Evolutionary conservation across 2,329 filamentous ascomycete species (phyloP), one percentile per base, ranked within the genome.

Genomic region (Talaromyces sp.): DNA sequence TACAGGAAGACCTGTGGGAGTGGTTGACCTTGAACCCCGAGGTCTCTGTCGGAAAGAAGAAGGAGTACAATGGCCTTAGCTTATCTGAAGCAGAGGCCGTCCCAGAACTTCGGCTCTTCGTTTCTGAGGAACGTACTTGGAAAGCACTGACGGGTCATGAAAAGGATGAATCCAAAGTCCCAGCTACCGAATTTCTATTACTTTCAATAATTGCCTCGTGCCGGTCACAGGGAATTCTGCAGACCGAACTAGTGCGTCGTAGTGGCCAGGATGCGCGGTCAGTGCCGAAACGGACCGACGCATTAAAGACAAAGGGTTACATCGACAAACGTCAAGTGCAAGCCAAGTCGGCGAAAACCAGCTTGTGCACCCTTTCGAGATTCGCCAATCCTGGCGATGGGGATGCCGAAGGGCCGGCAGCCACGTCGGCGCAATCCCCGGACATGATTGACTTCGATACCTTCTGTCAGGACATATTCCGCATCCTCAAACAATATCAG

Each of bases 211-310:
- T 88, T 65, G 84, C 84, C 6, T 79, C 81, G 9, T 76, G 76
- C 61, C 83, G 84, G 48, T 74, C 77, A 18, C 71, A 76, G 16
- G 86, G 86, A 5, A 83, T 88, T 50, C 70, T 83, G 2, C 86
- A 88, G 69, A 81, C 84, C 1, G 80, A 85, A 1, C 72, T 88
- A 40, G 79, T 80, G 44, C 76, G 73, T 59, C 68, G 83, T 23
- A 85, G 83, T 66, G 83, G 83, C 5, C 86, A 88, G 72, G 86
- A 88, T 70, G 88, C 88, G 69, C 80, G 86, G 52, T 88, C 86
- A 1, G 82, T 88, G 2, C 86, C 86, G 1, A 80, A 83, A 65
- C 78, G 86, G 42, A 88, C 86, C 2, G 83, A 87, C 65, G 72
- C 76, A 2, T 75, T 88, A 42, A 78, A 80, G 5, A 72, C 77